Base-by-base conservation (phyloP, 495 filamentous ascomycete species). In the Astrocystis sublimbata region DNA sequence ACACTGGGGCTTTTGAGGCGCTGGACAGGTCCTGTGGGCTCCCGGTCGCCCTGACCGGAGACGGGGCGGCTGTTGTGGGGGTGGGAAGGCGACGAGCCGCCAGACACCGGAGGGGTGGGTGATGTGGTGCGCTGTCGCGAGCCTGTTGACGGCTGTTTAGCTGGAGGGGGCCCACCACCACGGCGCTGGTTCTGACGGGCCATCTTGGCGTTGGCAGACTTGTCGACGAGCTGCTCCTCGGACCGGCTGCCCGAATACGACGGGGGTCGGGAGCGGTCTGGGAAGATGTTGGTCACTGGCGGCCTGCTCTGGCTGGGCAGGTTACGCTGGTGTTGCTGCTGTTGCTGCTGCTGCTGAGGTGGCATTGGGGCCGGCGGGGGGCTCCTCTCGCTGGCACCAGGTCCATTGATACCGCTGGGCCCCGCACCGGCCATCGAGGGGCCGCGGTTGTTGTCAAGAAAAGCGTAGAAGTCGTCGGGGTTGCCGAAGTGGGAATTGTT, bases 401-500 rank as follows among this genome's bases (percentile, higher is more conserved):
- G 47, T 13, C 56, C 63, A 9, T 47, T 28, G 10, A 45, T 40
- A 31, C 56, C 36, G 10, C 50, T 63, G 28, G 42, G 49, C 4
- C 28, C 47, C 15, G 4, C 51, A 15, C 35, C 40, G 6, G 42
- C 61, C 26, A 58, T 33, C 15, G 63, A 51, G 4, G 68, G 66
- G 4, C 63, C 65, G 40, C 70, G 63, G 35, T 72, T 72, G 61
- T 30, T 72, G 9, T 72, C 67, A 8, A 72, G 53, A 31, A 72
- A 72, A 41, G 68, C 56, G 61, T 72, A 72, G 43, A 70, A 72
- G 24, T 70, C 70, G 59, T 72, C 70, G 65, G 70, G 67, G 30
- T 59, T 70, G 49, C 64, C 65, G 50, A 72, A 72, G 45, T 59
- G 69, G 0, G 52, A 40, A 17, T 54, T 47, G 60, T 55, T 47